phyloP scores from a whole-genome alignment of 495 filamentous ascomycete genomes.

The Neurospora hispaniola region DNA sequence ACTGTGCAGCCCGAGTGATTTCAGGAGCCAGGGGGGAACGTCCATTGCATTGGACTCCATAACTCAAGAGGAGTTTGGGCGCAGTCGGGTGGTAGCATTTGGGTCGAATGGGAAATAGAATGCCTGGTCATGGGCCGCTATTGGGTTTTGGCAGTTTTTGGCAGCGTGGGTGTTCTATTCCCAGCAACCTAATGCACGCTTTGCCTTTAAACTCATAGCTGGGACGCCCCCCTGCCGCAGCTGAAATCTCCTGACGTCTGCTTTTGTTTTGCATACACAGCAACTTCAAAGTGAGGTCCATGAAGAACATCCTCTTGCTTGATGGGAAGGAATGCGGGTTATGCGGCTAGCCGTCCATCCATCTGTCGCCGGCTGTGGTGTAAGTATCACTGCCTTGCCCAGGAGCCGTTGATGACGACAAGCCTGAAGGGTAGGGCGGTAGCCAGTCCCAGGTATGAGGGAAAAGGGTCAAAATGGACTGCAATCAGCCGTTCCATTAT shows the following conservation, averaged over 20 bases:
- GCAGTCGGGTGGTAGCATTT: not conserved
- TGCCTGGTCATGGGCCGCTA: not conserved
- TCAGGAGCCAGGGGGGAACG: not conserved
- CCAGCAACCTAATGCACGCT: not conserved
- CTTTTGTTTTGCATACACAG: not conserved
- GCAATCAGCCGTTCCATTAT: not conserved
- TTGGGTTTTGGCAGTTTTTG: not conserved
- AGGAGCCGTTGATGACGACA: not conserved
- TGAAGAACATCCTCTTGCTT: not conserved
- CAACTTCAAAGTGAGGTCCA: not conserved
- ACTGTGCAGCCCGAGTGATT: not conserved
- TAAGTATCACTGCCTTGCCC: not conserved
- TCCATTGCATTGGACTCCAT: not conserved
- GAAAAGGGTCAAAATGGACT: not conserved
- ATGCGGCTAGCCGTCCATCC: not conserved
- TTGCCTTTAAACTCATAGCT: not conserved
- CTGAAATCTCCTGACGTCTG: not conserved
- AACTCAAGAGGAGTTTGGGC: not conserved
- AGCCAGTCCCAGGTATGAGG: not conserved
- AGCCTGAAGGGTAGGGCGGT: not conserved
- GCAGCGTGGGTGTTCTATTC: not conserved
- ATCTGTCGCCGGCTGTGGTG: not conserved
- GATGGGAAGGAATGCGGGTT: not conserved
- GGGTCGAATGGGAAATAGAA: not conserved
- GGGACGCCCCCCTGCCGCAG: not conserved